Percentiles rank a stretch among this genome's conserved stretches.
phyloP scores from a whole-genome alignment of 2,329 filamentous ascomycete species.

The Clarireedia monteithiana region DNA sequence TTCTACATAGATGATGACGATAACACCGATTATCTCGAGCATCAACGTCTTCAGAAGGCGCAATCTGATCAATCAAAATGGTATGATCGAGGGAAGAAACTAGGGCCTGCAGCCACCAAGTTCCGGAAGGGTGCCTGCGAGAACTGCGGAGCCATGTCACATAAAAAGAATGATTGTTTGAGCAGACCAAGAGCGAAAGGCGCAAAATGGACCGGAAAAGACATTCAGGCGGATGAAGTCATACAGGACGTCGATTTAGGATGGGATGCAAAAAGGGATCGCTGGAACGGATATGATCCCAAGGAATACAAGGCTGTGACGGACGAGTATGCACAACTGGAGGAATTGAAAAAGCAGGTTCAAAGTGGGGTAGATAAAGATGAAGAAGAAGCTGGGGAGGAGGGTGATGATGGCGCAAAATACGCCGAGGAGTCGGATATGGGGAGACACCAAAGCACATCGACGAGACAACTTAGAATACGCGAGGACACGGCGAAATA shows the following conservation, averaged over 20 bases:
- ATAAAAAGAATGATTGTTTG: slow-evolving; percentile 91
- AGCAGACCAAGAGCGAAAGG: slow-evolving; percentile 82
- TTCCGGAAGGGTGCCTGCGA: slow-evolving; percentile 97
- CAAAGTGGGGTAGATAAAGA: slow-evolving; percentile 37
- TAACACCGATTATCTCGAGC: slow-evolving; percentile 84
- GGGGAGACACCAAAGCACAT: slow-evolving; percentile 86
- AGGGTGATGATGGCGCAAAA: slow-evolving; percentile 51
- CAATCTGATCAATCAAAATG: slow-evolving; percentile 66
- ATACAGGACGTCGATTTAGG: slow-evolving; percentile 80
- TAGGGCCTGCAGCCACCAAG: slow-evolving; percentile 84
- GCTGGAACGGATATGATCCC: slow-evolving; percentile 97
- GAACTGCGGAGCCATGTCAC: slow-evolving; percentile 95
- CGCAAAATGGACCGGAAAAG: slow-evolving; percentile 83
- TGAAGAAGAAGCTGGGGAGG: slow-evolving; percentile 43
- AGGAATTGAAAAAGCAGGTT: slow-evolving; percentile 57
- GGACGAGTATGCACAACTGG: slow-evolving; percentile 80
- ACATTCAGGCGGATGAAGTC: slow-evolving; percentile 88
- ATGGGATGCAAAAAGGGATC: slow-evolving; percentile 95
- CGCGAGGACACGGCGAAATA: slow-evolving; percentile 98
- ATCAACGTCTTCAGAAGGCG: slow-evolving; percentile 74
- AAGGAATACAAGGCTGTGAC: slow-evolving; percentile 81
- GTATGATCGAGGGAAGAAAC: slow-evolving; percentile 85
- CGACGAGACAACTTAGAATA: slow-evolving; percentile 82
- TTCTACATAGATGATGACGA: slow-evolving; percentile 85
- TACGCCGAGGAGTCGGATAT: slow-evolving; percentile 97